Evolutionary conservation across 768 basidiomycete genomes (phyloP).

Genomic region (Fomitopsis serialis): DNA sequence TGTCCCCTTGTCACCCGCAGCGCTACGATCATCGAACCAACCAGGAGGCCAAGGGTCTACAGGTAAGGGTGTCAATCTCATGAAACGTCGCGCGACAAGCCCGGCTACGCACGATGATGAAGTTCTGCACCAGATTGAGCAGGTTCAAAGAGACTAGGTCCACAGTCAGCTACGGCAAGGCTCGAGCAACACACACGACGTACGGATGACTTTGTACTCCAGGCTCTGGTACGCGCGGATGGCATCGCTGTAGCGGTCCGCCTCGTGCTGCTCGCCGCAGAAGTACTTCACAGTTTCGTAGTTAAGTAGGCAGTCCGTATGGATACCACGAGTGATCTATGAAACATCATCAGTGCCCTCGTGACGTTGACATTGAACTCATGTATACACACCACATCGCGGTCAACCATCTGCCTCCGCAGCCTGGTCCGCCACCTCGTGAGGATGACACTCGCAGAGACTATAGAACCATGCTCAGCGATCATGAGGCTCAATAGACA

Average conservation of each 20-base stretch:
- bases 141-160: constrained; percentile 60
- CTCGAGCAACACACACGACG: constrained; percentile 18
- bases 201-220: constrained; percentile 72
- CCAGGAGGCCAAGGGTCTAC: constrained; percentile 72
- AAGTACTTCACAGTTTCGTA: constrained; percentile 90
- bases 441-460: constrained; percentile 46
- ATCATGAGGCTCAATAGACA: background rate
- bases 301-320: constrained; percentile 75
- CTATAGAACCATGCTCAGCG: constrained; percentile 21
- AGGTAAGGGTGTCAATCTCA: background rate
- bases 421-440: constrained; percentile 72
- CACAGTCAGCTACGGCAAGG: constrained; percentile 3
- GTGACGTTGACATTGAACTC: background rate
- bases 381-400: constrained; percentile 53
- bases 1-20: constrained; percentile 53
- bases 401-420: constrained; percentile 77
- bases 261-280: constrained; percentile 79
- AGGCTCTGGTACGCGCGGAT: constrained; percentile 68
- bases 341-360: background rate
- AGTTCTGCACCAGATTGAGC: constrained; percentile 74
- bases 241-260: constrained; percentile 63
- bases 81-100: background rate
- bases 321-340: constrained; percentile 74
- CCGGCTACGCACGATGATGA: constrained; percentile 58
- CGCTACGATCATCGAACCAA: constrained; percentile 79